phyloP scores from a whole-genome alignment of 768 basidiomycete species.

The Hygrocybe coccinea region DNA sequence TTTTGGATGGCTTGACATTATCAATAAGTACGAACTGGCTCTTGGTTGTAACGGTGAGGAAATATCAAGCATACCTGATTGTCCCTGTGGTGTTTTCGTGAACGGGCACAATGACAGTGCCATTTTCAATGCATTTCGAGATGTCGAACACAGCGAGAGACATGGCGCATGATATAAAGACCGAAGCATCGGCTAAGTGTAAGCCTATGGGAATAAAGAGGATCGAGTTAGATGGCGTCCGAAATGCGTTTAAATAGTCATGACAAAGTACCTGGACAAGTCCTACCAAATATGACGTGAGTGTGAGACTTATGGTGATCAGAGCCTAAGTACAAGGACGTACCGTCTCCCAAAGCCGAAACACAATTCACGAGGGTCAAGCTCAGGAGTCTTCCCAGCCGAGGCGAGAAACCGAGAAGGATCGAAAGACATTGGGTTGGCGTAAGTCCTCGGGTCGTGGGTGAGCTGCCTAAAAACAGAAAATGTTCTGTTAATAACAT shows the following conservation, averaged over 20 bases:
- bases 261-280: constrained; percentile 41
- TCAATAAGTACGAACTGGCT: neutral
- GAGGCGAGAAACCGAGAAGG: constrained; percentile 56
- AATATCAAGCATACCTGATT: constrained; percentile 44
- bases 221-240: neutral
- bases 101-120: constrained; percentile 45
- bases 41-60: too few species aligned
- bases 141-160: constrained; percentile 51
- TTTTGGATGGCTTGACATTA: constrained; percentile 49
- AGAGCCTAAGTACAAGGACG: constrained; percentile 15
- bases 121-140: constrained; percentile 42
- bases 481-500: neutral
- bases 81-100: constrained; percentile 57
- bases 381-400: constrained; percentile 40
- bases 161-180: constrained; percentile 51
- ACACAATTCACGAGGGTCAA: constrained; percentile 54
- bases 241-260: too few species aligned
- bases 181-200: constrained; percentile 50
- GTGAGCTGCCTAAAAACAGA: constrained; percentile 40
- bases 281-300: constrained; percentile 24
- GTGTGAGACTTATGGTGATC: neutral
- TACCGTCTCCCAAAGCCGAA: constrained; percentile 71
- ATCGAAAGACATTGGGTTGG: constrained; percentile 50
- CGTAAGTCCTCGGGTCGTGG: constrained; percentile 51
- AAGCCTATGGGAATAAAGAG: constrained; percentile 31